Conservation (phyloP, 805 yeast species). For the Yueomyces sinensis region DNA sequence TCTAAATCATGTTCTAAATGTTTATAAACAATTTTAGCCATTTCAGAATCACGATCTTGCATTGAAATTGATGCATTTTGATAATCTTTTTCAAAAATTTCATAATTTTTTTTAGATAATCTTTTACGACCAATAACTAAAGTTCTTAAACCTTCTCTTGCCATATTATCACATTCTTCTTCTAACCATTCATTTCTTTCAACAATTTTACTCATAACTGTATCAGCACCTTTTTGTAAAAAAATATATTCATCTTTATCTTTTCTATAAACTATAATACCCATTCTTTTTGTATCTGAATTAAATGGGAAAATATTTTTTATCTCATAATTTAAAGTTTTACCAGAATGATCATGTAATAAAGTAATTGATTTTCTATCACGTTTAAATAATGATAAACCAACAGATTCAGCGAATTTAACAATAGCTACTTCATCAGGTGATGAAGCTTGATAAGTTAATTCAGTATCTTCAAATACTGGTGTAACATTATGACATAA, state of each 20-base stretch:
- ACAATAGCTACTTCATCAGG: constrained; percentile 98
- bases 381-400: constrained; percentile 65
- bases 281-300: constrained; percentile 95
- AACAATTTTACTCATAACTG: constrained; percentile 79
- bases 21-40: constrained; percentile 55
- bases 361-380: constrained; percentile 69
- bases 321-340: constrained; percentile 45
- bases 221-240: constrained; percentile 89
- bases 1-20: constrained; percentile 77
- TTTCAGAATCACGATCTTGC: constrained; percentile 62
- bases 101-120: constrained; percentile 39
- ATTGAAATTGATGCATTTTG: constrained; percentile 64
- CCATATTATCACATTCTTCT: constrained; percentile 96
- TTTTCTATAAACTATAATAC: constrained; percentile 59
- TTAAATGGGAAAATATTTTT: constrained; percentile 85
- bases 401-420: constrained; percentile 76
- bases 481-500: constrained; percentile 98
- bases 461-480: constrained; percentile 58
- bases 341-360: constrained; percentile 44
- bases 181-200: constrained; percentile 89
- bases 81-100: constrained; percentile 52
- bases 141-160: constrained; percentile 94
- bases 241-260: constrained; percentile 68
- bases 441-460: constrained; percentile 91
- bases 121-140: constrained; percentile 81